These are phyloP conservation scores for Cinchona pubescens DNA, from an alignment of 257 asterid species.

Conservation along the genomic window DNA sequence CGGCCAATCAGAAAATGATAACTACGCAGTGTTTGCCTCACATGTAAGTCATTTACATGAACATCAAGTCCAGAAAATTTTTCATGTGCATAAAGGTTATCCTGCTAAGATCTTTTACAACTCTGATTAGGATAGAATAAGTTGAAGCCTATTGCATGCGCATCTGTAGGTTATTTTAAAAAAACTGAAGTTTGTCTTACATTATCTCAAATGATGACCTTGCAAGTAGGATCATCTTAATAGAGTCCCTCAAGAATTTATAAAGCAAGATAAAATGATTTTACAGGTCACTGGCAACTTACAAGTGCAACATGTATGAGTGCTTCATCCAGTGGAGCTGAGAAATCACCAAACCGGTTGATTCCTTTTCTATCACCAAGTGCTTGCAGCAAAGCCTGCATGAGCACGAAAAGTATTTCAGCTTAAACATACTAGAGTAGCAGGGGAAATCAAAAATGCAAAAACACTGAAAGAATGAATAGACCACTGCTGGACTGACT, in stretches of 20 bases:
- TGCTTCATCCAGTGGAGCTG: conserved; percentile 99
- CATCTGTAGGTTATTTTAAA: not conserved
- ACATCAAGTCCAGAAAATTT: not conserved
- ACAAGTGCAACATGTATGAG: conserved; percentile 90
- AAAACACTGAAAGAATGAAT: not conserved
- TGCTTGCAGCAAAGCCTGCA: conserved; percentile 85
- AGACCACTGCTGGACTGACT: not conserved
- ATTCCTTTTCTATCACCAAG: conserved; percentile 97
- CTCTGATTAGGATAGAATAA: not conserved
- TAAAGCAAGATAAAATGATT: not conserved
- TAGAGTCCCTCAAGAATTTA: no score
- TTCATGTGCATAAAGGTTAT: not conserved
- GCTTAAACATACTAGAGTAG: not conserved
- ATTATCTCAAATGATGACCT: not conserved
- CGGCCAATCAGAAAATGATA: not conserved
- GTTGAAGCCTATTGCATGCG: not conserved
- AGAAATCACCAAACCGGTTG: conserved; percentile 87
- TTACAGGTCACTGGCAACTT: conserved; percentile 20
- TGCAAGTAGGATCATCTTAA: not conserved
- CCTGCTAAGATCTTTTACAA: not conserved
- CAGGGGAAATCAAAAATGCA: not conserved
- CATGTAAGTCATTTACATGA: not conserved
- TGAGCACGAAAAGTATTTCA: conserved; percentile 7
- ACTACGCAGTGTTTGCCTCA: not conserved
- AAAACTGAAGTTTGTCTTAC: no score